Conservation (phyloP, 2,329 filamentous ascomycete species). For the Fusarium sp. region DNA sequence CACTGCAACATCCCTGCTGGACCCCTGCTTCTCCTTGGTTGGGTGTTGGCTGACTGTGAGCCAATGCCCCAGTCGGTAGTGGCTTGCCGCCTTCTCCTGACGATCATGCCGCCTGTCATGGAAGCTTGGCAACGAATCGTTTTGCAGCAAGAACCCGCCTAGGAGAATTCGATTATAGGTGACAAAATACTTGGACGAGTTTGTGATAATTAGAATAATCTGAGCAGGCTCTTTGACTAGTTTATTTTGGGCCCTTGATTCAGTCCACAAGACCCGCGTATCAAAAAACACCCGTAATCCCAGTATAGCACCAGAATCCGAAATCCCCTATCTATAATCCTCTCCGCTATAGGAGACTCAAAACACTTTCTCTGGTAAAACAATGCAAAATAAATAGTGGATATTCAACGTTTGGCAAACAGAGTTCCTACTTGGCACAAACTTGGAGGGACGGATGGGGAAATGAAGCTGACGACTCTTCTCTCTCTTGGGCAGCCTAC, state of each 20-base stretch:
- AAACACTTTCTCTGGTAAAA: slow-evolving; percentile 1
- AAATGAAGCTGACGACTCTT: slow-evolving; percentile 43
- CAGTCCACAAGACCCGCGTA: background rate
- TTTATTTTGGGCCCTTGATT: too few species aligned
- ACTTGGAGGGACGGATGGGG: slow-evolving; percentile 11
- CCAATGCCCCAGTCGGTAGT: slow-evolving; percentile 36
- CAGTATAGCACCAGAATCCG: slow-evolving; percentile 1
- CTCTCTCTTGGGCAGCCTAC: slow-evolving; percentile 5
- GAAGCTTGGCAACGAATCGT: slow-evolving; percentile 36
- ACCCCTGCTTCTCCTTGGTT: slow-evolving; percentile 9
- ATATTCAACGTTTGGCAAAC: background rate
- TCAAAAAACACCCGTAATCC: slow-evolving; percentile 27
- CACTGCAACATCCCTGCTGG: slow-evolving; percentile 16
- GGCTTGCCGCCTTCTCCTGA: slow-evolving; percentile 44
- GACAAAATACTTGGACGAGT: too few species aligned
- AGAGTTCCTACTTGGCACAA: slow-evolving; percentile 4
- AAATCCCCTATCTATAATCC: slow-evolving; percentile 7
- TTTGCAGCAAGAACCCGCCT: slow-evolving; percentile 9
- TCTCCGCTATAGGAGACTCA: slow-evolving; percentile 40
- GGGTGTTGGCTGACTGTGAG: slow-evolving; percentile 18
- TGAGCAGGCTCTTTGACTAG: too few species aligned
- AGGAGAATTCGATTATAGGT: too few species aligned
- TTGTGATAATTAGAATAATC: too few species aligned
- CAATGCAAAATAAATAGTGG: background rate
- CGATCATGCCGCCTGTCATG: slow-evolving; percentile 35